These are phyloP conservation scores for Athelia psychrophila DNA, from an alignment of 1,284 basidiomycete genomes.

Conservation along the genomic window DNA sequence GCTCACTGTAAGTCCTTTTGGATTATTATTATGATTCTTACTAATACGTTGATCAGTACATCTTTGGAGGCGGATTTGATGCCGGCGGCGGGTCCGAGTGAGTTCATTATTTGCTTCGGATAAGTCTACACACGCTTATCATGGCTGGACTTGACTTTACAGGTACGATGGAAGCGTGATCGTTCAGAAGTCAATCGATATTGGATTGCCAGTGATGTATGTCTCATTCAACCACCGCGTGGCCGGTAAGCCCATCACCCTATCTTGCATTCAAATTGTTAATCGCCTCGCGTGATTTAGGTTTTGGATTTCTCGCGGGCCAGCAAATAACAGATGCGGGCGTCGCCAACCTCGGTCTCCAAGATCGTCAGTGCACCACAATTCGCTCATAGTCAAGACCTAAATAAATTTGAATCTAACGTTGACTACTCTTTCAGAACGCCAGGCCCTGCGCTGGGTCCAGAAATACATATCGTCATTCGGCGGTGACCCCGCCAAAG, in stretches of 20 bases:
- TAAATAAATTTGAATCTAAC: background rate
- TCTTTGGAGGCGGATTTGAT: too few species aligned
- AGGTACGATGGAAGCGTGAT: conserved; percentile 1
- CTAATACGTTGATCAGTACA: too few species aligned
- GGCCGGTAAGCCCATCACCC: conserved; percentile 14
- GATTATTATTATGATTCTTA: too few species aligned
- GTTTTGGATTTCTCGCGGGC: conserved; percentile 2
- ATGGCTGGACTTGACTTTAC: too few species aligned
- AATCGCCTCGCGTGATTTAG: background rate
- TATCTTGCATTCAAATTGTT: background rate
- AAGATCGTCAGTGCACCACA: conserved; percentile 1
- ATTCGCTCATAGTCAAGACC: too few species aligned
- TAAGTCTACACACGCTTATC: too few species aligned
- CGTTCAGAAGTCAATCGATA: conserved; percentile 12
- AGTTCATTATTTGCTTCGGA: too few species aligned
- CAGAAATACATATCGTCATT: conserved; percentile 37
- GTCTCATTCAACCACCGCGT: conserved; percentile 19
- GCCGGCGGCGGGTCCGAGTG: too few species aligned
- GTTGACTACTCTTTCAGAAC: conserved; percentile 13
- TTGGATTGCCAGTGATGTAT: conserved; percentile 20
- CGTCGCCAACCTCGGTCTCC: background rate
- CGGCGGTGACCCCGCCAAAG: conserved; percentile 35
- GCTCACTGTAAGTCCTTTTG: conserved; percentile 7
- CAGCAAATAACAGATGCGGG: background rate
- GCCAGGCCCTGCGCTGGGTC: conserved; percentile 36